phyloP scores from a whole-genome alignment of 352 stramenopile species.

The Phytopythium sindhum region DNA sequence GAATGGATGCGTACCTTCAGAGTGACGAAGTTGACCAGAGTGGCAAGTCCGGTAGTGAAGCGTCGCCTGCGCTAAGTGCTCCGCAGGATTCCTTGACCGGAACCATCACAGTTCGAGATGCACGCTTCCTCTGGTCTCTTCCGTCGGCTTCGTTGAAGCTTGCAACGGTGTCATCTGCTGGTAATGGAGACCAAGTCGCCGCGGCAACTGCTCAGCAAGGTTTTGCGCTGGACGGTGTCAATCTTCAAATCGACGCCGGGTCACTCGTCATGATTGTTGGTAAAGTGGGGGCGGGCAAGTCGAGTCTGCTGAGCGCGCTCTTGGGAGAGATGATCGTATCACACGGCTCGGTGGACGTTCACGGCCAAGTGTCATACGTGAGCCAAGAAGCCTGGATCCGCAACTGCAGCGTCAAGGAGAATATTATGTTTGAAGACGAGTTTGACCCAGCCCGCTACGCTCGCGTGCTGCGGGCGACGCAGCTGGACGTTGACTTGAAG shows the following conservation, averaged over 20 bases:
- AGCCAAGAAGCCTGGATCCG: slow-evolving; percentile 41
- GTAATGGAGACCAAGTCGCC: neutral
- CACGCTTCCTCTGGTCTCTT: neutral
- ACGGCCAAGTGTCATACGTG: slow-evolving; percentile 26
- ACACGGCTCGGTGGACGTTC: neutral
- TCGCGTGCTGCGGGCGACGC: slow-evolving; percentile 67
- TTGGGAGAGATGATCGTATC: slow-evolving; percentile 12
- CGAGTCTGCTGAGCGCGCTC: slow-evolving; percentile 41
- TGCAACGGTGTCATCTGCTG: neutral
- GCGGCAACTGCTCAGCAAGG: neutral
- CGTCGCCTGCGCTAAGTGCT: neutral
- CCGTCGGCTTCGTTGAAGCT: neutral
- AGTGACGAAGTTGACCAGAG: slow-evolving; percentile 19
- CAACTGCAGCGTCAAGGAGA: slow-evolving; percentile 29
- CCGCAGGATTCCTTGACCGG: slow-evolving; percentile 9
- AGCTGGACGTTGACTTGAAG: slow-evolving; percentile 79
- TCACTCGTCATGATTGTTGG: slow-evolving; percentile 54
- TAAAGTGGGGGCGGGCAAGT: slow-evolving; percentile 54
- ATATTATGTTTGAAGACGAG: slow-evolving; percentile 34
- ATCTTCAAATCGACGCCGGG: slow-evolving; percentile 41
- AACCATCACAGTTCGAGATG: neutral
- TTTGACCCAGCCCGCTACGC: slow-evolving; percentile 27
- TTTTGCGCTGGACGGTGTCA: slow-evolving; percentile 12
- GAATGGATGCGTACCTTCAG: slow-evolving; percentile 22
- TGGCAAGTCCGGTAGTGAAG: neutral